Conservation (phyloP, 1,284 basidiomycete genomes). For the Tilletia horrida region DNA sequence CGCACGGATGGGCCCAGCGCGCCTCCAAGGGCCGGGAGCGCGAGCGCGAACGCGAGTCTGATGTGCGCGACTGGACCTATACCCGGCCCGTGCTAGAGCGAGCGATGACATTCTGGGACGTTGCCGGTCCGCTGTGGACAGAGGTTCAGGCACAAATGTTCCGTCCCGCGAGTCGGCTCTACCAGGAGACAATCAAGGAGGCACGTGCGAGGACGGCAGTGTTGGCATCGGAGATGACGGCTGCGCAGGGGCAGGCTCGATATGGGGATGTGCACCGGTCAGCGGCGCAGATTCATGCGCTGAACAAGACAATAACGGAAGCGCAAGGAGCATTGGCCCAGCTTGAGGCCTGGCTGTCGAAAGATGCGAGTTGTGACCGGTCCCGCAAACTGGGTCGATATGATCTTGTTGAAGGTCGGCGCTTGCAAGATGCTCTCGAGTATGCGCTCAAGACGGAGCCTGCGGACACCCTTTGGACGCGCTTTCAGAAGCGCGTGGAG, state of each 20-base stretch:
- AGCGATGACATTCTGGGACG: neutral
- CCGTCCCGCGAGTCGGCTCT: neutral
- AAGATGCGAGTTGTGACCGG: neutral
- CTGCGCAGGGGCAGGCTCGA: conserved; percentile 19
- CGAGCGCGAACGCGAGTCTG: conserved; percentile 9
- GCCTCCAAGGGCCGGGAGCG: conserved; percentile 8
- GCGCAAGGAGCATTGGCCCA: no score
- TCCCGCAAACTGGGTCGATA: neutral
- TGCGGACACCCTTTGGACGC: neutral
- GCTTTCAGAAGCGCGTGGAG: no score
- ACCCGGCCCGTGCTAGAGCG: conserved; percentile 10
- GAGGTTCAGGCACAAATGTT: neutral
- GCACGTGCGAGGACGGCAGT: conserved; percentile 16
- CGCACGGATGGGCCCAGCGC: conserved; percentile 11
- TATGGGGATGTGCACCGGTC: neutral
- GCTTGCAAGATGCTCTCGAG: neutral
- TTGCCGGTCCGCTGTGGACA: neutral
- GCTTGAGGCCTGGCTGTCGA: neutral
- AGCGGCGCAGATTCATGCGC: neutral
- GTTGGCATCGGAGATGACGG: conserved; percentile 25
- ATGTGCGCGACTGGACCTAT: conserved; percentile 5
- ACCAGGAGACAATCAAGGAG: neutral
- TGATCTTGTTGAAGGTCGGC: neutral
- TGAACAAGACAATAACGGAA: neutral
- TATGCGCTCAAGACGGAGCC: neutral